Base-by-base conservation (phyloP, 306 rosid genomes). In the Ceratonia siliqua region DNA sequence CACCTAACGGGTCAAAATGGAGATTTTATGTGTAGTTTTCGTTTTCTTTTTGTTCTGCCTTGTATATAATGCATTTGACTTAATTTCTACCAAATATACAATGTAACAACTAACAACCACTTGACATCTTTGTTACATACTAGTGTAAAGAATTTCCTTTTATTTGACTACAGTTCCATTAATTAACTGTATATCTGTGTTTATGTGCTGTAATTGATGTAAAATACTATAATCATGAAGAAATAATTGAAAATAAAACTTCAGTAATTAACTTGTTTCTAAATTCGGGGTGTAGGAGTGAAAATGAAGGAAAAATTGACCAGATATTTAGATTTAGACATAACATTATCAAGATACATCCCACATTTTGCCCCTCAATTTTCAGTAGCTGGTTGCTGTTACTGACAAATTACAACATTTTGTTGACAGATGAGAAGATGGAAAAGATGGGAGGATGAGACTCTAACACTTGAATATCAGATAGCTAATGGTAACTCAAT, bases 381-480 rank as follows among this genome's bases (percentile, higher is more conserved):
- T 28, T 28, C 49, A 11, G n/a, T 43, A 17, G 12, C 14, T 54
- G 0, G 9, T 11, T 69, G 49, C 25, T 52, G 14, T 4, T 2
- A 17, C 33, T 52, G 41, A 82, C 11, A 50, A 18, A 63, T 52
- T 41, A 11, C n/a, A 39, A 5, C 9, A 7, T 33, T 14, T 43
- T n/a, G 8, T 41, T 56, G 64, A 55, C 82, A 90, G 96, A 88
- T 84, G 84, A 82, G 80, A 62, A 86, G 65, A 82, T 90, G 96
- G 96, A 82, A 84, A 74, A 74, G 75, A 9, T 90, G 96, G 92
- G 96, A 90, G 68, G 71, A 84, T 10, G 96, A 88, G 73, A 90
- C 96, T 76, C 85, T 5, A 52, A 84, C 96, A 57, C 74, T 86
- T 1, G 89, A 84, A 22, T 88, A 90, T 77, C 87, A 81, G 43